phyloP scores from a whole-genome alignment of 179 eudicot species.

The Vitellaria paradoxa region DNA sequence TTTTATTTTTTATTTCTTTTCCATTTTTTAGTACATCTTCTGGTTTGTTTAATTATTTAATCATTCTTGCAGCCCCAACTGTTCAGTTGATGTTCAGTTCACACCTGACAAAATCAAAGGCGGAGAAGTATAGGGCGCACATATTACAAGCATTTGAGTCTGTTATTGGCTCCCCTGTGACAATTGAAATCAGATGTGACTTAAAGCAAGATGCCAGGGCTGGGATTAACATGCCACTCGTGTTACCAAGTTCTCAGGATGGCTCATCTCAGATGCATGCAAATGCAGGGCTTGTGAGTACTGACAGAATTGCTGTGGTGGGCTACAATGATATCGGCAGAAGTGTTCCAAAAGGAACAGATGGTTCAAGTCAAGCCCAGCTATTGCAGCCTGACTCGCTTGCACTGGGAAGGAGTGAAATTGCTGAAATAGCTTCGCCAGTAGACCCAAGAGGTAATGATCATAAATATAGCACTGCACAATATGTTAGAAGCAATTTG shows the following conservation, averaged over 20 bases:
- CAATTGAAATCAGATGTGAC: slow-evolving; percentile 73
- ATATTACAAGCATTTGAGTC: slow-evolving; percentile 86
- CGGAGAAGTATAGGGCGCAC: slow-evolving; percentile 69
- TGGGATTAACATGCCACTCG: slow-evolving; percentile 33
- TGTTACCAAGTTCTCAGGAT: slow-evolving; percentile 33
- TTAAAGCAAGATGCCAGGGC: slow-evolving; percentile 35
- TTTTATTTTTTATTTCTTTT: no score
- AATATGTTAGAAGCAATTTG: slow-evolving; percentile 24
- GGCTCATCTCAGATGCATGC: slow-evolving; percentile 28
- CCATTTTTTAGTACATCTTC: background rate
- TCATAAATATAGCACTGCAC: slow-evolving; percentile 26
- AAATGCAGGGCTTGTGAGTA: slow-evolving; percentile 16
- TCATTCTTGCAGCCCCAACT: slow-evolving; percentile 62
- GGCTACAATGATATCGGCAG: slow-evolving; percentile 25
- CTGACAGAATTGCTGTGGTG: slow-evolving; percentile 14
- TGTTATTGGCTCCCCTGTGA: slow-evolving; percentile 78
- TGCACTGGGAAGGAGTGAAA: slow-evolving; percentile 54
- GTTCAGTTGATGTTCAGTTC: slow-evolving; percentile 76
- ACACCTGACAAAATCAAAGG: slow-evolving; percentile 61
- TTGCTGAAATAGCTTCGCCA: slow-evolving; percentile 64
- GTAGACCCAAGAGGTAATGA: slow-evolving; percentile 35
- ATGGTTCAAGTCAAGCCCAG: slow-evolving; percentile 14
- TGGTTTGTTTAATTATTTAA: background rate
- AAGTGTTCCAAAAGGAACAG: slow-evolving; percentile 24
- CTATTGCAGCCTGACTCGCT: slow-evolving; percentile 9